A percentile compares a stretch with the other conserved stretches of the same genome.
Evolutionary conservation across 1,284 basidiomycete genomes (phyloP).

Genomic region (Ceratobasidium papillatum): DNA sequence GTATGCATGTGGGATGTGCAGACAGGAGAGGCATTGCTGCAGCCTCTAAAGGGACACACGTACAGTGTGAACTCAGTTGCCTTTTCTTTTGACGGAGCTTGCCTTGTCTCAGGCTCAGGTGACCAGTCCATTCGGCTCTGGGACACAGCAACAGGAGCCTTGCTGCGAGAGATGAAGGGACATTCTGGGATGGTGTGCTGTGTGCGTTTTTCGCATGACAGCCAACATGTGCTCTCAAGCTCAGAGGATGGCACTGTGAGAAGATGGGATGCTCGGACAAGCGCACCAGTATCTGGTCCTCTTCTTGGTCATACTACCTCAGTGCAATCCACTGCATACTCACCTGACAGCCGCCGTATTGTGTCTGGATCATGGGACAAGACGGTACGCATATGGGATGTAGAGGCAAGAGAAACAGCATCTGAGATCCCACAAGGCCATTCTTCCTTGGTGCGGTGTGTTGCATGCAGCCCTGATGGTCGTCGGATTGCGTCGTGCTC

Average conservation of each 20-base stretch:
- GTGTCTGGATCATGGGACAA: background rate
- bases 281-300: background rate
- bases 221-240: background rate
- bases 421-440: no score
- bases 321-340: conserved; percentile 9
- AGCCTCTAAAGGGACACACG: conserved; percentile 14
- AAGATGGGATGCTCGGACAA: background rate
- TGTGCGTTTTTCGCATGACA: background rate
- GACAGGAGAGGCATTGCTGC: background rate
- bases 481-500: background rate
- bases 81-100: conserved; percentile 3
- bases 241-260: background rate
- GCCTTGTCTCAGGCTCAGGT: background rate
- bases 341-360: background rate
- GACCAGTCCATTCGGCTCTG: no score
- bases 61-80: conserved; percentile 3
- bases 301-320: background rate
- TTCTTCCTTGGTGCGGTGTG: no score
- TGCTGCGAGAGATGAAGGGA: no score
- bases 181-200: background rate
- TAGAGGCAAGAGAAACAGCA: background rate
- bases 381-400: background rate
- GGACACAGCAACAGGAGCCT: no score
- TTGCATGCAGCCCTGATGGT: background rate
- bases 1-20: conserved; percentile 29